Conservation (phyloP, 257 asterid genomes). For the Ilex aquifolium region DNA sequence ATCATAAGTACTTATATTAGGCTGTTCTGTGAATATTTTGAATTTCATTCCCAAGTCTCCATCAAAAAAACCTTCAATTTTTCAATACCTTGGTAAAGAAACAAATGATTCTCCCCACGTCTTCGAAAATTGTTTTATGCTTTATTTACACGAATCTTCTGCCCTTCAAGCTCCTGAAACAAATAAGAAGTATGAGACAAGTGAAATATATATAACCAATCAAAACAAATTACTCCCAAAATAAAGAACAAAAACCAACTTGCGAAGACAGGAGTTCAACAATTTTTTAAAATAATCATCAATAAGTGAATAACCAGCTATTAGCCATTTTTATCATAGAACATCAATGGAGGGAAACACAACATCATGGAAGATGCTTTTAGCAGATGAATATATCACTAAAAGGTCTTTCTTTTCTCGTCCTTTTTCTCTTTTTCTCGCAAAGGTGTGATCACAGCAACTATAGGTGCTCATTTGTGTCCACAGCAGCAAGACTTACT, state of each 20-base stretch:
- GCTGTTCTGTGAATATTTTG: too few relatives aligned
- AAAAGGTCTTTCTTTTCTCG: too few relatives aligned
- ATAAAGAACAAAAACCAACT: background rate
- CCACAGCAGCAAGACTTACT: too few relatives aligned
- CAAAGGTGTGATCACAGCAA: too few relatives aligned
- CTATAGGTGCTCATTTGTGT: too few relatives aligned
- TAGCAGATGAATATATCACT: too few relatives aligned
- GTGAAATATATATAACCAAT: background rate
- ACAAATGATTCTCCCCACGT: background rate
- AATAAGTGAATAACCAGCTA: background rate
- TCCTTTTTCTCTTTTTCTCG: too few relatives aligned
- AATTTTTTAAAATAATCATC: background rate
- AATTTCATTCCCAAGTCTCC: background rate
- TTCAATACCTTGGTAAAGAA: background rate
- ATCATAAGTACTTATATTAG: too few relatives aligned
- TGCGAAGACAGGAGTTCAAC: background rate
- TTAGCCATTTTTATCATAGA: too few relatives aligned
- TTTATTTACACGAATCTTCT: conserved; percentile 83
- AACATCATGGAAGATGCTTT: too few relatives aligned
- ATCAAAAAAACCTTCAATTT: background rate
- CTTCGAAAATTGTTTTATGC: conserved; percentile 32
- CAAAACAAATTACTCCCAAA: background rate
- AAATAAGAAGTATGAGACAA: background rate
- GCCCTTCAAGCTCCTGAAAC: conserved; percentile 79
- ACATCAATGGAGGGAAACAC: too few relatives aligned